Percentiles rank a stretch among this genome's conserved stretches.
Conservation (phyloP, 129 eudicot species). For the Ambrosia artemisiifolia region DNA sequence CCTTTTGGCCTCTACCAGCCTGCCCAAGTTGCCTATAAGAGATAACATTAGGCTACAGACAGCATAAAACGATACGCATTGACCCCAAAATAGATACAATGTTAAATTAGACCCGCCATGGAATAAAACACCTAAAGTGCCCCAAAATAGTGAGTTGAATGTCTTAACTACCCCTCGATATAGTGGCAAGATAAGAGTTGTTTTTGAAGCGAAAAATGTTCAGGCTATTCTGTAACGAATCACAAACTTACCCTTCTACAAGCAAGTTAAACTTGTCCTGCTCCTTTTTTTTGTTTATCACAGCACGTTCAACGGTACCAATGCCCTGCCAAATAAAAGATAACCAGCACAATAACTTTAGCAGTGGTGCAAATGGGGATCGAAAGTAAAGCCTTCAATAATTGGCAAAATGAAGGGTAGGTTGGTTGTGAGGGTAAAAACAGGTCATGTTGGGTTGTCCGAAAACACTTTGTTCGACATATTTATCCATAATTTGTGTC, state of each 20-base stretch:
- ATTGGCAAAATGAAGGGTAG: neutral
- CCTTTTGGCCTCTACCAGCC: neutral
- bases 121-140: neutral
- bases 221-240: neutral
- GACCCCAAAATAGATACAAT: neutral
- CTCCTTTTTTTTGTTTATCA: conserved; percentile 48
- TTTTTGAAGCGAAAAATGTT: neutral
- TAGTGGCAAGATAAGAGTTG: conserved; percentile 7
- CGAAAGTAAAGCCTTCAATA: neutral
- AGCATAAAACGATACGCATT: neutral
- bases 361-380: conserved; percentile 9
- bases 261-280: conserved; percentile 48
- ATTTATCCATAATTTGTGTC: neutral
- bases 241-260: conserved; percentile 77
- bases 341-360: neutral
- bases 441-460: neutral
- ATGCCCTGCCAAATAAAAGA: conserved; percentile 60
- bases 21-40: neutral
- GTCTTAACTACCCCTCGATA: neutral
- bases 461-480: neutral
- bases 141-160: neutral
- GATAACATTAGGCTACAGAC: neutral
- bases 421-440: neutral
- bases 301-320: conserved; percentile 75
- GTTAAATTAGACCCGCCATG: neutral